phyloP scores from a whole-genome alignment of 2,329 filamentous ascomycete species.

The Mycosphaerelloides madeirae region DNA sequence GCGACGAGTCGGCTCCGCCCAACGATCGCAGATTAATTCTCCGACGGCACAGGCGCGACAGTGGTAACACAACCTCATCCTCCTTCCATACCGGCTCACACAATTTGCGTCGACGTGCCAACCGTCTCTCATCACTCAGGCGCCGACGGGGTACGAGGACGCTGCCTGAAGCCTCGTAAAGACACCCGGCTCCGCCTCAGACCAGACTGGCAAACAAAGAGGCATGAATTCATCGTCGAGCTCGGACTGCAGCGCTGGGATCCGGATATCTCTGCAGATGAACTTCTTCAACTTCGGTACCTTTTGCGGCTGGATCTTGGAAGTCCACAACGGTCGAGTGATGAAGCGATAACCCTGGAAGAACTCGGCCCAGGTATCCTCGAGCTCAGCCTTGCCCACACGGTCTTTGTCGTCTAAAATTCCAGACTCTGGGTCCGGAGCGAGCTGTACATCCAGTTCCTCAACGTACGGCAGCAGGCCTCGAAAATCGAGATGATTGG shows the following conservation, averaged over 20 bases:
- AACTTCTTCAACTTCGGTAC: conserved; percentile 22
- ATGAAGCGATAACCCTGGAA: conserved; percentile 21
- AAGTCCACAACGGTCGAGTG: conserved; percentile 11
- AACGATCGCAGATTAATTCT: no score
- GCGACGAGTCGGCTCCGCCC: no score
- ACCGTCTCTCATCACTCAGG: no score
- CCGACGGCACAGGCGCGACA: no score
- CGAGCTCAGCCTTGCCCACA: conserved; percentile 39
- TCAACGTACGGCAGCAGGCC: conserved; percentile 23
- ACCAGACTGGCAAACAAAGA: conserved; percentile 28
- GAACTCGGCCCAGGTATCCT: conserved; percentile 37
- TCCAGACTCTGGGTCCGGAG: conserved; percentile 37
- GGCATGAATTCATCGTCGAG: conserved; percentile 24
- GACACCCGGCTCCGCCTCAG: conserved; percentile 22
- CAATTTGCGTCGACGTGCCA: no score
- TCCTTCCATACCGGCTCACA: no score
- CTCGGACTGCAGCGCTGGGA: conserved; percentile 20
- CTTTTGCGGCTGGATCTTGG: conserved; percentile 8
- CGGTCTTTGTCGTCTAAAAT: conserved; percentile 35
- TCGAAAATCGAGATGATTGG: conserved; percentile 24
- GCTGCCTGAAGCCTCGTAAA: conserved; percentile 16
- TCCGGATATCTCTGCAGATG: conserved; percentile 23
- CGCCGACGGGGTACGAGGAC: neutral
- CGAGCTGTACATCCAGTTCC: conserved; percentile 38
- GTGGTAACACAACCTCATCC: no score